phyloP scores from a whole-genome alignment of 306 rosid species.

The Dicorynia guianensis region DNA sequence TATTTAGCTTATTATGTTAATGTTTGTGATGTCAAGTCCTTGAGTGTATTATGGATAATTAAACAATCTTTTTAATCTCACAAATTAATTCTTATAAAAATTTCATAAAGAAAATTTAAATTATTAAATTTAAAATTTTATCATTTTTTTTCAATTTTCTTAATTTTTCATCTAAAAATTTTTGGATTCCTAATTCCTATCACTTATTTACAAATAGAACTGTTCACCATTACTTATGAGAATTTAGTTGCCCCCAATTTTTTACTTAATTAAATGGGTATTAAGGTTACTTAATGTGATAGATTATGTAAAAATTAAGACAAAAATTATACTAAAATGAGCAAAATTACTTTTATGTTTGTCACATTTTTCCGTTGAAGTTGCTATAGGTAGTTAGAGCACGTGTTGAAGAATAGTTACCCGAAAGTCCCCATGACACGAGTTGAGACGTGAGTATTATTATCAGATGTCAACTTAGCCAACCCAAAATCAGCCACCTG shows the following conservation, averaged over 20 bases:
- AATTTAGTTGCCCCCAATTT: too few relatives aligned
- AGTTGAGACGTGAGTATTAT: constrained; percentile 86
- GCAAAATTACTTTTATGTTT: background rate
- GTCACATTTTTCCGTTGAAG: background rate
- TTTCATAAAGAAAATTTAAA: too few relatives aligned
- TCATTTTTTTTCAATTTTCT: too few relatives aligned
- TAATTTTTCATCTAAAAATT: too few relatives aligned
- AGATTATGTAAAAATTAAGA: background rate
- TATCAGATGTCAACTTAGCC: constrained; percentile 82
- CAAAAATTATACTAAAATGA: background rate
- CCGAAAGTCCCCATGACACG: constrained; percentile 97
- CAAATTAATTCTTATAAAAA: too few relatives aligned
- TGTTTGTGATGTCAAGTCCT: background rate
- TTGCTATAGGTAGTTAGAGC: constrained; percentile 9
- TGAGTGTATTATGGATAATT: constrained; percentile 5
- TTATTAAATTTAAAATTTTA: too few relatives aligned
- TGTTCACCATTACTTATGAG: too few relatives aligned
- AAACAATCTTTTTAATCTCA: too few relatives aligned
- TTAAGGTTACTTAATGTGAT: background rate
- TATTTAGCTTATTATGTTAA: too few relatives aligned
- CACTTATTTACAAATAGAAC: too few relatives aligned
- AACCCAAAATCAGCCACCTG: constrained; percentile 98
- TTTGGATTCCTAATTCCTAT: too few relatives aligned
- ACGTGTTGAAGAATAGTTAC: constrained; percentile 46
- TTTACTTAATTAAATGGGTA: background rate